These are phyloP conservation scores for Telopea speciosissima DNA, from an alignment of 177 flowering plant species.

Conservation along the genomic window DNA sequence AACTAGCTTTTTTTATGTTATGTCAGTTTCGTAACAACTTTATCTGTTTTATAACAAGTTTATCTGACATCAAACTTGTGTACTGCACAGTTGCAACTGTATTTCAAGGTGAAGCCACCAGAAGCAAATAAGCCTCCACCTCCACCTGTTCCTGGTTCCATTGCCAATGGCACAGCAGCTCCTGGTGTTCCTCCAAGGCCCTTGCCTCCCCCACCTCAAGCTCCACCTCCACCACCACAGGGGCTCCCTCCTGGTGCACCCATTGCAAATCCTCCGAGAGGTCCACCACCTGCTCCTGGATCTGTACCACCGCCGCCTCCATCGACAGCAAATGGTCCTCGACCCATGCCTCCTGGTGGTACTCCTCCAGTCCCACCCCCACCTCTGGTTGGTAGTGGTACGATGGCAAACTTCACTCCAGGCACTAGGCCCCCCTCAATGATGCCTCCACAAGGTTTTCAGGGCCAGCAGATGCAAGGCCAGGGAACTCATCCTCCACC, in stretches of 20 bases:
- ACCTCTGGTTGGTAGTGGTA: conserved; percentile 66
- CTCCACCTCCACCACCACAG: conserved; percentile 57
- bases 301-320: conserved; percentile 52
- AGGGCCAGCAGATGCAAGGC: conserved; percentile 58
- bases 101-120: conserved; percentile 85
- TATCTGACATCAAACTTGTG: neutral
- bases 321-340: conserved; percentile 62
- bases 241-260: conserved; percentile 52
- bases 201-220: conserved; percentile 62
- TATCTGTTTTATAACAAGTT: neutral
- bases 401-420: conserved; percentile 74
- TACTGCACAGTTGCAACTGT: conserved; percentile 71
- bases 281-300: conserved; percentile 51
- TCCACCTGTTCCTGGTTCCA: conserved; percentile 39
- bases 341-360: conserved; percentile 95
- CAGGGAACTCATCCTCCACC: conserved; percentile 49
- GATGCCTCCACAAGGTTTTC: conserved; percentile 68
- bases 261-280: conserved; percentile 38
- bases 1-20: neutral
- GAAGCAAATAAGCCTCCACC: conserved; percentile 70
- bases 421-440: conserved; percentile 50
- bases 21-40: neutral
- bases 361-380: conserved; percentile 73
- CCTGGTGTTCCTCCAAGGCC: conserved; percentile 61
- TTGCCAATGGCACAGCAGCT: conserved; percentile 57